phyloP scores from a whole-genome alignment of 208 protist genomes.

The Porcisia hertigi region DNA sequence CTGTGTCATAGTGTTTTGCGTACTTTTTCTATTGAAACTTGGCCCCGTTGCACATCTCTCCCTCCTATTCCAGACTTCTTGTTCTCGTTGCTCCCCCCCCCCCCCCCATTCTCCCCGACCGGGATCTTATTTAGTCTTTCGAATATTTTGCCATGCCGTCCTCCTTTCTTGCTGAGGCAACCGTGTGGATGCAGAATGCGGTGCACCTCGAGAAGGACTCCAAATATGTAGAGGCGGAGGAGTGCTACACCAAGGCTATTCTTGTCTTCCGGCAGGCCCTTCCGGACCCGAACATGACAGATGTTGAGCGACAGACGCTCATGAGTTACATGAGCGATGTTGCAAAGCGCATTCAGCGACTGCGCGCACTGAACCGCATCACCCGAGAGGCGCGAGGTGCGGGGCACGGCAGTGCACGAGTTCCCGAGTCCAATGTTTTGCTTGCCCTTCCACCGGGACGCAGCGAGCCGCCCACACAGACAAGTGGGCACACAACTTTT shows the following conservation, averaged over 20 bases:
- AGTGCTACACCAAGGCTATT: slow-evolving; percentile 68
- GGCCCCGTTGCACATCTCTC: too few species aligned
- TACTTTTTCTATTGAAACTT: too few species aligned
- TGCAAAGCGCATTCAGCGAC: slow-evolving; percentile 52
- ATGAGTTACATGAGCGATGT: slow-evolving; percentile 71
- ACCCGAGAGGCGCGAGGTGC: slow-evolving; percentile 13
- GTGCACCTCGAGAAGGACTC: slow-evolving; percentile 46
- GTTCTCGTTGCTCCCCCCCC: too few species aligned
- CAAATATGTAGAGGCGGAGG: slow-evolving; percentile 68
- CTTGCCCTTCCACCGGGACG: slow-evolving; percentile 12
- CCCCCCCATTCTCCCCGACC: not conserved
- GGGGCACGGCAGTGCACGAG: not conserved
- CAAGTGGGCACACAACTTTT: slow-evolving; percentile 9
- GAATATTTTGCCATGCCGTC: slow-evolving; percentile 12
- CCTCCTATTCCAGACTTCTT: too few species aligned
- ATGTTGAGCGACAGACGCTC: slow-evolving; percentile 37
- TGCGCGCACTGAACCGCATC: slow-evolving; percentile 29
- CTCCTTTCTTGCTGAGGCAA: slow-evolving; percentile 18
- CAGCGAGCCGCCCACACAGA: not conserved
- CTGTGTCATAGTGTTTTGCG: too few species aligned
- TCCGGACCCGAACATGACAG: slow-evolving; percentile 31
- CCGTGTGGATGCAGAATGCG: slow-evolving; percentile 54
- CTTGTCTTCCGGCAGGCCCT: slow-evolving; percentile 42
- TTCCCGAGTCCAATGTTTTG: not conserved
- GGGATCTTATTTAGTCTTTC: not conserved